phyloP scores from a whole-genome alignment of 1,139 yeast genomes.

The Candida frijolesensis region DNA sequence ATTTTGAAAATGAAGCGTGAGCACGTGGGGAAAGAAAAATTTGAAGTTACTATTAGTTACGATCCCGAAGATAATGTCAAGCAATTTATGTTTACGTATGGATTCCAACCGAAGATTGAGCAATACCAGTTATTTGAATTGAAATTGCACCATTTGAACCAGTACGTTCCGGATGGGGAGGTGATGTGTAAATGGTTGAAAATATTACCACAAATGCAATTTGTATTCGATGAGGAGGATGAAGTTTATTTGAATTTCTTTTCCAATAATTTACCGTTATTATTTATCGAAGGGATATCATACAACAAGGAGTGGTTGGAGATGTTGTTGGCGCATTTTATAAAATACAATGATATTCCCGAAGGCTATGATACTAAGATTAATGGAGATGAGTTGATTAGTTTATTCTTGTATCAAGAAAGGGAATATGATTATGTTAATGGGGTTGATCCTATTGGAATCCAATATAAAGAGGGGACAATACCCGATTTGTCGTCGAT shows the following conservation, averaged over 20 bases:
- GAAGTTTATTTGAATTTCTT: slow-evolving; percentile 22
- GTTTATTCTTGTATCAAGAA: slow-evolving; percentile 27
- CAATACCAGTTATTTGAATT: slow-evolving; percentile 18
- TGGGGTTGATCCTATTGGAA: slow-evolving; percentile 28
- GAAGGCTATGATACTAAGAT: slow-evolving; percentile 15
- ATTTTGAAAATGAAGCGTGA: slow-evolving; percentile 30
- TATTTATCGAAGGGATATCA: slow-evolving; percentile 17
- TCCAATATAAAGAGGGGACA: slow-evolving; percentile 11
- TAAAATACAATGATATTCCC: slow-evolving; percentile 11
- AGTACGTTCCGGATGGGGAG: slow-evolving; percentile 10
- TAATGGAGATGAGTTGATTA: slow-evolving; percentile 16
- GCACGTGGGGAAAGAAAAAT: slow-evolving; percentile 17
- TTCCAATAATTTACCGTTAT: slow-evolving; percentile 19
- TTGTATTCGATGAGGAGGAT: slow-evolving; percentile 16
- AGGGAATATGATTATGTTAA: slow-evolving; percentile 26
- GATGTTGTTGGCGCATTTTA: slow-evolving; percentile 15
- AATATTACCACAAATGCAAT: slow-evolving; percentile 27
- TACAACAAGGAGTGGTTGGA: slow-evolving; percentile 21
- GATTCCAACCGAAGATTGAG: slow-evolving; percentile 49
- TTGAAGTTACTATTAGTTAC: slow-evolving; percentile 48
- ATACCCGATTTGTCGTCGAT: slow-evolving; percentile 4
- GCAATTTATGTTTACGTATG: slow-evolving; percentile 55
- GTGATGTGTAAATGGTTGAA: slow-evolving; percentile 28
- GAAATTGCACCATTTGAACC: slow-evolving; percentile 10
- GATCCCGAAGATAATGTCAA: slow-evolving; percentile 48